Base-by-base conservation (phyloP, 768 basidiomycete species). In the Candolleomyces eurysporus region DNA sequence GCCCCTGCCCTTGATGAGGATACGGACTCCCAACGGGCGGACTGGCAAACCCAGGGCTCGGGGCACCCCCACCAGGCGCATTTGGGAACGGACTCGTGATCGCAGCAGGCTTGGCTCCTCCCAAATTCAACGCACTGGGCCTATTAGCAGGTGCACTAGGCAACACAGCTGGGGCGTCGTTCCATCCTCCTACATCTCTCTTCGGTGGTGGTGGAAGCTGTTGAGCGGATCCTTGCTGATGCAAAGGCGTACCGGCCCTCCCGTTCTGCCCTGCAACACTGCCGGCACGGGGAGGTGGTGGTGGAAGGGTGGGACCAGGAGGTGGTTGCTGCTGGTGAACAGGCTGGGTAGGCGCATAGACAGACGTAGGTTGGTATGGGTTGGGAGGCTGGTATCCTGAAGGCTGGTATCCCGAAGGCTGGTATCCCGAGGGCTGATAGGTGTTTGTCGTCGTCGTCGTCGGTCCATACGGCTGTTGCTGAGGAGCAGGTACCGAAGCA, bases 81-180 rank as follows among this genome's bases (percentile, higher is more conserved):
- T 91, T 89, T 8, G 94, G 92, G 85, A 98, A 97, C 0, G 96
- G 96, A 9, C 92, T 83, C 8, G 87, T 87, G 67, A 98, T 96
- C 2, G 95, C 84, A 7, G 81, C 78, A 2, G 84, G 88, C 67
- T 61, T 61, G 8, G 17, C 45, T 58, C 69, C 73, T 10, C 36
- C 36, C 36, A 76, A 63, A 58, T 72, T 80, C 32, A 79, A 67
- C 5, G 81, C 73, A 21, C 81, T 77, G 1, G 89, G 84, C 0
- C 78, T 77, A 26, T 81, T 74, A 21, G 81, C 79, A 17, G 82
- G 71, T 9, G 76, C 36, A 36, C 36, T 36, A 36, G 36, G 69
- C 16, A 77, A 65, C 13, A 85, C 64, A 6, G 78, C 70, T 0
- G 94, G 94, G 0, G 94, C 87, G 73, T 98, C 96, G 67, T 98